Evolutionary conservation across 2,329 filamentous ascomycete genomes (phyloP), one percentile per base, ranked within the genome.

Genomic region (Aspergillus candidus): DNA sequence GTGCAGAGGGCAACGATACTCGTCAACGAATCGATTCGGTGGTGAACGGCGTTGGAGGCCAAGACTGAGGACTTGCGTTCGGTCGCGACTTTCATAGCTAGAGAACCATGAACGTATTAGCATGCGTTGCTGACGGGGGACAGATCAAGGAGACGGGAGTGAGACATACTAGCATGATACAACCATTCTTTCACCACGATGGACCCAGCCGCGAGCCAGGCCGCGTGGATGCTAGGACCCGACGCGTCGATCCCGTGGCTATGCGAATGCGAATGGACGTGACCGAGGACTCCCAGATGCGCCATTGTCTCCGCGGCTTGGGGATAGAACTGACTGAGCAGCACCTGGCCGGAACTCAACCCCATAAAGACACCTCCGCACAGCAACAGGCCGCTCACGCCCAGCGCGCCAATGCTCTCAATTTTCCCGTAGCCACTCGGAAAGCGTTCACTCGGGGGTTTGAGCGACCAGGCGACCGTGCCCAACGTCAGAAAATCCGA

Each of bases 171-270:
- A 52, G 91, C 88, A 73, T 86, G 84, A 64, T 97, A 98, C 18
- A 98, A 74, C 88, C 90, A 98, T 69, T 98, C 93, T 70, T 98
- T 98, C 58, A 97, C 74, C 18, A 88, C 68, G 45, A 98, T 93
- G 2, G 88, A 95, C 14, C 88, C 91, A 33, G 80, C 85, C 31
- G 93, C 91, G 47, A 98, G 72, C 93, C 93, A 98, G 6, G 88
- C 91, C 15, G 93, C 93, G 65, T 97, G 90, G 53, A 98, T 78
- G 66, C 88, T 94, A 0, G 93, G 93, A 2, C 82, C 79, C 31
- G 78, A 70, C 43, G 77, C 77, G 4, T 67, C 63, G 6, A 61
- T 50, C 5, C 63, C 65, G 55, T 73, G 71, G 34, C 75, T 77
- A 58, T 88, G 72, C 3, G 77, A 72, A 71, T 88, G 72, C 3